A percentile compares a stretch with the other conserved stretches of the same genome.
These are phyloP conservation scores for Aspergillus homomorphus DNA, from an alignment of 495 filamentous ascomycete species.

Conservation along the genomic window DNA sequence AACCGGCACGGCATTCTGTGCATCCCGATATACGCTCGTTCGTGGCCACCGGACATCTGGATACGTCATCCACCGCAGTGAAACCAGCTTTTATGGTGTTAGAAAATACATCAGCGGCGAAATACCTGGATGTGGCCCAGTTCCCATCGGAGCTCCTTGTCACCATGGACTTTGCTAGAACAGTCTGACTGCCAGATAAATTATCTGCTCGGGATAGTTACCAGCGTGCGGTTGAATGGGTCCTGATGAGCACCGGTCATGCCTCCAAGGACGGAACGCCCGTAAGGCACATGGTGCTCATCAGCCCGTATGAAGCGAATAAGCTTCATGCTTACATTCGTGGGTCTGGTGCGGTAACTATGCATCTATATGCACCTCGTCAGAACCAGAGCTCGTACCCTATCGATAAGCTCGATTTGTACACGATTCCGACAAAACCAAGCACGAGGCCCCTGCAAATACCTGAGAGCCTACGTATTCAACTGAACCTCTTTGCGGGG, in stretches of 20 bases:
- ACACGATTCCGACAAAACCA: constrained; percentile 18
- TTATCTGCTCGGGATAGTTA: not conserved
- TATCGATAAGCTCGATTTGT: constrained; percentile 50
- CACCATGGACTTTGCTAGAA: constrained; percentile 9
- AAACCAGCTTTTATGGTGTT: constrained; percentile 9
- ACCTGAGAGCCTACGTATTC: constrained; percentile 3
- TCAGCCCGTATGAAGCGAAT: constrained; percentile 68
- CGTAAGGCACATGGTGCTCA: constrained; percentile 43
- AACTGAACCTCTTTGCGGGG: constrained; percentile 15
- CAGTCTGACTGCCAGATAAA: not conserved
- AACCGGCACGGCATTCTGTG: constrained; percentile 40
- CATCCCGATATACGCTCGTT: constrained; percentile 46
- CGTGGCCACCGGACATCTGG: constrained; percentile 21
- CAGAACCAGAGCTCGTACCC: no score
- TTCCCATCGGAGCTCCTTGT: constrained; percentile 8
- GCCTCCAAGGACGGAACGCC: no score
- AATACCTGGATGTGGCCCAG: constrained; percentile 8
- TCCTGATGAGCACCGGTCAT: no score
- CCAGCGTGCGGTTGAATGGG: constrained; percentile 11
- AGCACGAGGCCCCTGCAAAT: not conserved
- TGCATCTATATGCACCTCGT: no score
- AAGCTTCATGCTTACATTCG: no score
- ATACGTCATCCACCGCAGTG: not conserved
- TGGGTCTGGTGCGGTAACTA: no score
- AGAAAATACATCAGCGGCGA: constrained; percentile 9